phyloP scores from a whole-genome alignment of 2,329 filamentous ascomycete genomes.

The Bimuria novae-zelandiae region DNA sequence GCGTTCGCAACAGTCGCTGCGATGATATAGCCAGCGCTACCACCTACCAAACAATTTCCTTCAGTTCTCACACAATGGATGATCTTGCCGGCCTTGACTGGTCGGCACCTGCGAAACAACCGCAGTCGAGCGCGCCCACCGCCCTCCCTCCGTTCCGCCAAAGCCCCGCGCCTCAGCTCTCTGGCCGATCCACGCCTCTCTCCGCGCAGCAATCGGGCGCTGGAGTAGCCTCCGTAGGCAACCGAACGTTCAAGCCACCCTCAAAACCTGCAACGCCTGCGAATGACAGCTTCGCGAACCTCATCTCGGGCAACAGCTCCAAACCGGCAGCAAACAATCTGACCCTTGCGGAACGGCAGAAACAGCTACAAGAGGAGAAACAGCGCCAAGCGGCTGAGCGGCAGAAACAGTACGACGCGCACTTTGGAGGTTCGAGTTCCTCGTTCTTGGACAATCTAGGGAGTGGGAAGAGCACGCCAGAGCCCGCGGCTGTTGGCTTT shows the following conservation, averaged over 20 bases:
- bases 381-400: constrained; percentile 76
- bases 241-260: constrained; percentile 51
- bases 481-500: constrained; percentile 43
- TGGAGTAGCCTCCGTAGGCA: constrained; percentile 34
- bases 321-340: constrained; percentile 70
- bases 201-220: constrained; percentile 48
- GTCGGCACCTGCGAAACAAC: constrained; percentile 40
- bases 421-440: constrained; percentile 71
- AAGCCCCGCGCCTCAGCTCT: constrained; percentile 46
- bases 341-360: constrained; percentile 67
- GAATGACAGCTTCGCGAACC: constrained; percentile 76
- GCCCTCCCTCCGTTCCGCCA: constrained; percentile 43
- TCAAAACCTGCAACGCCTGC: constrained; percentile 58
- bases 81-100: constrained; percentile 57
- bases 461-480: constrained; percentile 54
- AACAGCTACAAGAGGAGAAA: constrained; percentile 76
- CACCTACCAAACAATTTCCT: constrained; percentile 9
- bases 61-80: constrained; percentile 50
- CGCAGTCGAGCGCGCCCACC: constrained; percentile 30
- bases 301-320: constrained; percentile 66
- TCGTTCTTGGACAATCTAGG: constrained; percentile 78
- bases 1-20: constrained; percentile 15
- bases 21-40: constrained; percentile 28
- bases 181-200: constrained; percentile 46
- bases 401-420: constrained; percentile 70